phyloP scores from a whole-genome alignment of 2,329 filamentous ascomycete genomes.

The Aspergillus sp. region DNA sequence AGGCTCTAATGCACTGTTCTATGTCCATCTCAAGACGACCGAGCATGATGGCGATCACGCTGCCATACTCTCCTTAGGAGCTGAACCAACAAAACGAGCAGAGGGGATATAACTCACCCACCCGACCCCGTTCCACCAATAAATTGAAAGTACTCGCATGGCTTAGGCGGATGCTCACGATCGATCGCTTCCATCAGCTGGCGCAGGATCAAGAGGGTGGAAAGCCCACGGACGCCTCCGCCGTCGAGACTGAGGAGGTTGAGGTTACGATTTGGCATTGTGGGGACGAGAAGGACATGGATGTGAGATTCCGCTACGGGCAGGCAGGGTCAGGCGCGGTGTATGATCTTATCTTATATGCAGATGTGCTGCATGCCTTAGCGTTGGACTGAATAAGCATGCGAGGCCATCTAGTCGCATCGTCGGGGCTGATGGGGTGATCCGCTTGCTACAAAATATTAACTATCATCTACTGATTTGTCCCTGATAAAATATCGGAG shows the following conservation, averaged over 20 bases:
- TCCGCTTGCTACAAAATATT: neutral
- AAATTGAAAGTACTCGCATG: conserved; percentile 42
- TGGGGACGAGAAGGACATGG: neutral
- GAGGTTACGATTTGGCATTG: conserved; percentile 18
- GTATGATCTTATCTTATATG: neutral
- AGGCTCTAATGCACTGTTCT: conserved; percentile 44
- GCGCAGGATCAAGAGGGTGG: conserved; percentile 37
- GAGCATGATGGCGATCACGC: conserved; percentile 51
- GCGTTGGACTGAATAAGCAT: neutral
- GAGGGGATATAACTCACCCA: conserved; percentile 26
- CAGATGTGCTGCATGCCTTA: neutral
- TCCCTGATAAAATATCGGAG: neutral
- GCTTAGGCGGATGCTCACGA: conserved; percentile 25
- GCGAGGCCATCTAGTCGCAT: neutral
- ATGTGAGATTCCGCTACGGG: neutral
- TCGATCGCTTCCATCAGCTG: conserved; percentile 35
- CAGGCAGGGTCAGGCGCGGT: neutral
- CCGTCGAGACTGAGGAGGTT: conserved; percentile 35
- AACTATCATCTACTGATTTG: neutral
- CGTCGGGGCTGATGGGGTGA: neutral
- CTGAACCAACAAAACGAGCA: neutral
- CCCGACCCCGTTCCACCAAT: conserved; percentile 42
- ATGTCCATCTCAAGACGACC: conserved; percentile 48
- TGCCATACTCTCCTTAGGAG: conserved; percentile 13
- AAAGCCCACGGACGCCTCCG: conserved; percentile 43